A percentile compares a stretch with the other conserved stretches of the same genome.
phyloP scores from a whole-genome alignment of 495 filamentous ascomycete genomes.

The Neurospora terricola region DNA sequence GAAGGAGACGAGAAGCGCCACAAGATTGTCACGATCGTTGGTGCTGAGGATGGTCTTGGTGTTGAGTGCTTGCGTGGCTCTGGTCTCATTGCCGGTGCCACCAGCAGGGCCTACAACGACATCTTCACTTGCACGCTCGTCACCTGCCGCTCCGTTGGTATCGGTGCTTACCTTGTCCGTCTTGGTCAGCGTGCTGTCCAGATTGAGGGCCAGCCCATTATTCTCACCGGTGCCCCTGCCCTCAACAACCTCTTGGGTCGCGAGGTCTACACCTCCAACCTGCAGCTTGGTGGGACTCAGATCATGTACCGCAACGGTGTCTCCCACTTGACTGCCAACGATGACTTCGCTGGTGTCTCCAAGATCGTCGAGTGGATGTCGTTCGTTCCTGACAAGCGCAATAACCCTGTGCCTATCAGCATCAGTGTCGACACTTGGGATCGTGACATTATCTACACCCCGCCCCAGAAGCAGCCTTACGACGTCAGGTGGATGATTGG shows the following conservation, averaged over 20 bases:
- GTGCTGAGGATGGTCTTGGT: slow-evolving; percentile 90
- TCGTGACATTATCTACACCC: slow-evolving; percentile 76
- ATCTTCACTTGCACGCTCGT: slow-evolving; percentile 98
- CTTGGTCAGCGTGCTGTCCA: slow-evolving; percentile 97
- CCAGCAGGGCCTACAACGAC: slow-evolving; percentile 93
- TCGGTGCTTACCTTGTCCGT: slow-evolving; percentile 96
- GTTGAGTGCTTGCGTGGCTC: slow-evolving; percentile 96
- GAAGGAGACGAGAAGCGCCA: slow-evolving; percentile 86
- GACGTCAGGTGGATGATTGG: slow-evolving; percentile 89
- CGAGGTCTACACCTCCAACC: slow-evolving; percentile 97
- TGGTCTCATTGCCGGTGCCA: slow-evolving; percentile 95
- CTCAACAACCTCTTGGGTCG: slow-evolving; percentile 97
- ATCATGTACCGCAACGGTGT: slow-evolving; percentile 99
- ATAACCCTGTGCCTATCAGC: slow-evolving; percentile 76
- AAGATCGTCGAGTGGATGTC: slow-evolving; percentile 98
- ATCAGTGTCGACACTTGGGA: slow-evolving; percentile 86
- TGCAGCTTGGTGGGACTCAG: slow-evolving; percentile 97
- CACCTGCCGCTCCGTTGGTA: slow-evolving; percentile 94
- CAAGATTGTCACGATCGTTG: slow-evolving; percentile 90
- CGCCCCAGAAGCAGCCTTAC: slow-evolving; percentile 79
- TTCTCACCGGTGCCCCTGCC: slow-evolving; percentile 92
- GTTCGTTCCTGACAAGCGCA: slow-evolving; percentile 90
- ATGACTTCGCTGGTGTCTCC: slow-evolving; percentile 94
- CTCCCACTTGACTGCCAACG: slow-evolving; percentile 94
- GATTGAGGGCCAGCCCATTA: slow-evolving; percentile 98